These are phyloP conservation scores for Lepidium aucheri DNA, from an alignment of 345 rosid genomes.

Conservation along the genomic window DNA sequence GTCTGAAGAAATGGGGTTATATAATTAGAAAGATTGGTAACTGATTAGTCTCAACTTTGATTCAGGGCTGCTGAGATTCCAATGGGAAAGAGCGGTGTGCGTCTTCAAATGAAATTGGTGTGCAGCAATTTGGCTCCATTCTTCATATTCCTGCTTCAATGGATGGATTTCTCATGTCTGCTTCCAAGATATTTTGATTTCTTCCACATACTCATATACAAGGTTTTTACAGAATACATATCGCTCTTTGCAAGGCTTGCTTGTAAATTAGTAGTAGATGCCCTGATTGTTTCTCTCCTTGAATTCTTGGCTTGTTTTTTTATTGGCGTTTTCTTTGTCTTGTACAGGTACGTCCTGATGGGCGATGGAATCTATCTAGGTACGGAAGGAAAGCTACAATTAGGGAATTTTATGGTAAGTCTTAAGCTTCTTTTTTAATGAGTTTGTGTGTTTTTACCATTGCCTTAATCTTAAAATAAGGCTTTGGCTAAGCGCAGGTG, in stretches of 20 bases:
- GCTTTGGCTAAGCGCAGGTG: slow-evolving; percentile 38
- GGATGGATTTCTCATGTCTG: slow-evolving; percentile 81
- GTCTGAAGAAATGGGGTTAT: neutral
- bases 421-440: neutral
- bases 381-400: slow-evolving; percentile 87
- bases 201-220: slow-evolving; percentile 76
- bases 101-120: slow-evolving; percentile 81
- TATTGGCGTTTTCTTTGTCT: slow-evolving; percentile 19
- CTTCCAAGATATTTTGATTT: slow-evolving; percentile 80
- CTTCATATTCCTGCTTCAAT: slow-evolving; percentile 63
- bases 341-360: slow-evolving; percentile 60
- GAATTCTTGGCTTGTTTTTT: slow-evolving; percentile 7
- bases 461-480: neutral
- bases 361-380: slow-evolving; percentile 37
- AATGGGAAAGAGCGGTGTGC: slow-evolving; percentile 60
- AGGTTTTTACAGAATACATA: slow-evolving; percentile 36
- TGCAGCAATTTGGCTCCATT: slow-evolving; percentile 82
- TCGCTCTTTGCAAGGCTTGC: neutral
- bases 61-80: slow-evolving; percentile 86
- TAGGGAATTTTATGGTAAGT: slow-evolving; percentile 75
- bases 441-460: neutral
- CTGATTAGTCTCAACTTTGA: neutral
- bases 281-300: neutral
- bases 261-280: neutral
- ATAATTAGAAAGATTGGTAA: neutral